Evolutionary conservation across 202 grass and related monocot species (phyloP), one percentile per base, ranked within the genome.

Genomic region (Schoenoplectus triqueter): DNA sequence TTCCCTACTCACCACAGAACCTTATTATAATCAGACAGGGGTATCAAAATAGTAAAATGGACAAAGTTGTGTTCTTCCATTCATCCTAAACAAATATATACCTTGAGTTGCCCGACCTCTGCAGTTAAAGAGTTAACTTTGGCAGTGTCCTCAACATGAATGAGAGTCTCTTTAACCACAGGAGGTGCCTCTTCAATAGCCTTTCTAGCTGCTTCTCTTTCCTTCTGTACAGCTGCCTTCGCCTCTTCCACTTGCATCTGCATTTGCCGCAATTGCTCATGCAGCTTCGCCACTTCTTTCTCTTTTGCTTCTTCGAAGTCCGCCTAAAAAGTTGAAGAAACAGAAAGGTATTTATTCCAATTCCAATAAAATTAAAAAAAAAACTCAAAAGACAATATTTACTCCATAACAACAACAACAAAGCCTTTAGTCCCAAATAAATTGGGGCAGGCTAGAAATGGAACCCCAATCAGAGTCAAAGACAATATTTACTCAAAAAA

Each of bases 131-230:
- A 94, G 69, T 96, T 91, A 81, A 99, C 88, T 52, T 94, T 96
- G 85, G 91, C 87, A 5, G 90, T 96, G 70, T 99, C 93, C 89
- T 96, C 90, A 4, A 99, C 90, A 73, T 94, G 75, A 59, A 99
- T 87, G 77, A 92, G 90, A 80, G 97, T 92, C 80, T 96, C 97
- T 87, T 96, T 96, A 64, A 99, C 92, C 81, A 99, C 87, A 84
- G 93, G 93, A 86, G 93, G 93, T 87, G 93, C 87, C 88, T 99
- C 97, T 88, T 94, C 93, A 89, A 99, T 96, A 90, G 92, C 93
- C 89, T 92, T 96, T 91, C 85, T 92, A 87, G 92, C 97, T 83
- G 90, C 90, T 87, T 99, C 97, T 87, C 90, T 93, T 91, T 99
- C 97, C 90, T 88, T 92, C 66, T 86, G 56, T 61, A 94, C 79